phyloP scores from a whole-genome alignment of 2,329 filamentous ascomycete genomes.

The Fusarium mexicanum region DNA sequence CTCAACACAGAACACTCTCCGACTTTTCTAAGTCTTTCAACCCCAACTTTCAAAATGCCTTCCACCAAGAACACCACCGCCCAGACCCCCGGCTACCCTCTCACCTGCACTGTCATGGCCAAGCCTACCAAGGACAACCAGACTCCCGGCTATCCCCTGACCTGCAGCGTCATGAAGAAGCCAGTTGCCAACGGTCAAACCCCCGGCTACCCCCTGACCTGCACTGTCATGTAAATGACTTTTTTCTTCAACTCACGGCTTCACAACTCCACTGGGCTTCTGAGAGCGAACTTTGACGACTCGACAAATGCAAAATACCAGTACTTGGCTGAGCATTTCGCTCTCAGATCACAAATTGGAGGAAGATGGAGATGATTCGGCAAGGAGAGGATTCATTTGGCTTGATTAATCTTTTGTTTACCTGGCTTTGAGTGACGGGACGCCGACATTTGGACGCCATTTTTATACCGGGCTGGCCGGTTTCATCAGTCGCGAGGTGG shows the following conservation, averaged over 20 bases:
- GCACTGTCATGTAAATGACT: conserved; percentile 48
- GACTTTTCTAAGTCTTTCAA: conserved; percentile 41
- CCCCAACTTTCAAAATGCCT: conserved; percentile 46
- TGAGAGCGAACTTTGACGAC: conserved; percentile 6
- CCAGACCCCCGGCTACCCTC: conserved; percentile 41
- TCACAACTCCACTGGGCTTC: not conserved
- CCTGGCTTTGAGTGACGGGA: conserved; percentile 35
- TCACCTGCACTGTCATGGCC: conserved; percentile 45
- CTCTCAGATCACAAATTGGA: conserved; percentile 7
- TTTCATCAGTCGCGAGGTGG: conserved; percentile 12
- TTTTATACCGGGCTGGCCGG: conserved; percentile 15
- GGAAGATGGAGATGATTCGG: conserved; percentile 18
- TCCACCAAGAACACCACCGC: conserved; percentile 42
- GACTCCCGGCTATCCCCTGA: conserved; percentile 41
- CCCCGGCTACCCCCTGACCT: conserved; percentile 44
- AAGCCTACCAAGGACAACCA: conserved; percentile 38
- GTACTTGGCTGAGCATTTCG: conserved; percentile 1
- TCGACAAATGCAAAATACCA: not conserved
- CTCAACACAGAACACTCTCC: conserved; percentile 38
- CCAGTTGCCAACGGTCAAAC: conserved; percentile 29
- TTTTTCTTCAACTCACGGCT: not conserved
- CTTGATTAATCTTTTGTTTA: conserved; percentile 21
- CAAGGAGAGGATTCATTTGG: conserved; percentile 23
- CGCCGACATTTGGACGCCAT: conserved; percentile 32
- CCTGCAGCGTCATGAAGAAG: conserved; percentile 46